Base-by-base conservation (phyloP, 2,329 filamentous ascomycete species). In the Lecanoromycetidae sp. region DNA sequence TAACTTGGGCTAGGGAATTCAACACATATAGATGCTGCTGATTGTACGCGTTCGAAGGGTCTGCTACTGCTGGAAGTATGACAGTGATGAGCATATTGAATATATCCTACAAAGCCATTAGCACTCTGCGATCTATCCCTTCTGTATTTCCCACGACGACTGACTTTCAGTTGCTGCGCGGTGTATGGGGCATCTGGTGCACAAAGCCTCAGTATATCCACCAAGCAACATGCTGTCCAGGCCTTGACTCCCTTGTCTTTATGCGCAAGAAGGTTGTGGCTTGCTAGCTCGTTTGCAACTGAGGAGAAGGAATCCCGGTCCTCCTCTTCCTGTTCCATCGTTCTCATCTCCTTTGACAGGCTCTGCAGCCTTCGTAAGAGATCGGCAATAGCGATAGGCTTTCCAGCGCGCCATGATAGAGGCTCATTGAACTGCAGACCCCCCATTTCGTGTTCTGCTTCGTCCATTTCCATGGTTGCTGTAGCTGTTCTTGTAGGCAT, bases 171-270 rank as follows among this genome's bases (percentile, higher is more conserved):
- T 68, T 96, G 88, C 50, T 84, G 79, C 33, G 78, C 79, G 20
- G 87, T 93, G 66, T 94, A 96, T 15, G 91, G 91, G 61, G 91
- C 91, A 71, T 96, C 82, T 0, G 91, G 91, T 23, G 91, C 91
- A 66, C 87, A 94, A 48, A 98, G 75, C 57, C 85, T 82, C 61
- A 98, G 76, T 56, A 98, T 84, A 63, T 98, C 91, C 46, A 95
- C 87, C 52, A 96, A 72, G 63, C 88, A 96, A 59, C 85, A 85
- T 35, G 87, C 81, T 26, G 85, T 78, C 70, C 84, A 94, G 22
- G 91, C 90, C 64, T 84, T 83, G 54, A 98, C 87, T 47, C 91
- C 91, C 55, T 82, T 84, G 64, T 98, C 91, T 68, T 94, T 94
- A 67, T 98, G 91, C 50, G 78, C 79, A 38, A 98, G 68, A 20